phyloP scores from a whole-genome alignment of 1,139 yeast species.

The Entelexis paramagnoliae region DNA sequence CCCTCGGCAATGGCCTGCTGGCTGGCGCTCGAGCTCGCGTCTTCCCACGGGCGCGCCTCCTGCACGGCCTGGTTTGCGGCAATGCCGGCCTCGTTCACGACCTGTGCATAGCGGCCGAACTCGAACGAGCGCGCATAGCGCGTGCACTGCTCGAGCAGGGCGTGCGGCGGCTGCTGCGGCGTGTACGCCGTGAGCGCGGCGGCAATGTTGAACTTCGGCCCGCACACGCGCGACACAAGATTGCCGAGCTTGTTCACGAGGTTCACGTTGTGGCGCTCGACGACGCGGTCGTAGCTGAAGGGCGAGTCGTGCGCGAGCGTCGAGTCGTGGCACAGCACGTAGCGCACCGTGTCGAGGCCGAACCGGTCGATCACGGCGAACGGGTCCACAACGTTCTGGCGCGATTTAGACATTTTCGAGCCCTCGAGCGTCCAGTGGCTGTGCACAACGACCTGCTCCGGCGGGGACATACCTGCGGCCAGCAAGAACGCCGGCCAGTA shows the following conservation, averaged over 20 bases:
- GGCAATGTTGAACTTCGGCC: conserved; percentile 53
- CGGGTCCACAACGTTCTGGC: conserved; percentile 96
- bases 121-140: conserved; percentile 30
- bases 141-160: conserved; percentile 11
- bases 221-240: conserved; percentile 61
- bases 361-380: conserved; percentile 42
- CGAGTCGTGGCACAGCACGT: conserved; percentile 68
- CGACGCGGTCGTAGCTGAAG: conserved; percentile 52
- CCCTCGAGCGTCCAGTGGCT: conserved; percentile 93
- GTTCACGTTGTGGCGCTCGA: conserved; percentile 47
- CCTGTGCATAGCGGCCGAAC: conserved; percentile 39
- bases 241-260: conserved; percentile 80
- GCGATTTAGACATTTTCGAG: conserved; percentile 81
- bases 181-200: conserved; percentile 23
- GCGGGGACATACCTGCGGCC: conserved; percentile 67
- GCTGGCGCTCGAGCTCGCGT: conserved; percentile 22
- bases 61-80: conserved; percentile 53
- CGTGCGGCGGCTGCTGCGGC: not conserved
- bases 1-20: conserved; percentile 50
- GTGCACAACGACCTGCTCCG: conserved; percentile 72
- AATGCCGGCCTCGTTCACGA: conserved; percentile 53
- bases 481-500: conserved; percentile 91
- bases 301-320: conserved; percentile 69
- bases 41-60: conserved; percentile 36
- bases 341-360: conserved; percentile 65